A percentile compares a stretch with the other conserved stretches of the same genome.
These are phyloP conservation scores for Marasmius sp. DNA, from an alignment of 1,284 basidiomycete species.

Conservation along the genomic window DNA sequence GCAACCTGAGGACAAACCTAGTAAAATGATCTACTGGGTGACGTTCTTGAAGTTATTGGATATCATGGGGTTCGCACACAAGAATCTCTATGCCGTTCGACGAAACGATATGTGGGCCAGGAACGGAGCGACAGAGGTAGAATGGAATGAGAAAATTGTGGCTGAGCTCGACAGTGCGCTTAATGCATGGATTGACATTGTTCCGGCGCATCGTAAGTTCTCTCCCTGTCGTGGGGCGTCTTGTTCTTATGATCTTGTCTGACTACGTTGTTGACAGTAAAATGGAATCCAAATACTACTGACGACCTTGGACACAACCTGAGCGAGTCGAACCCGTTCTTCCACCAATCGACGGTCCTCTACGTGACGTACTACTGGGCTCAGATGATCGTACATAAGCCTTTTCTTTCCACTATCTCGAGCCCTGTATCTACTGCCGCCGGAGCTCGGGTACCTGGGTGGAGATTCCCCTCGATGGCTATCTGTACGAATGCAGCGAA, in stretches of 20 bases:
- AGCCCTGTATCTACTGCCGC: conserved; percentile 23
- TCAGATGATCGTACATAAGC: conserved; percentile 50
- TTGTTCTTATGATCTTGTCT: neutral
- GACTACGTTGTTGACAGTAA: conserved; percentile 21
- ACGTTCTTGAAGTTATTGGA: conserved; percentile 5
- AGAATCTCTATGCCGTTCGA: neutral
- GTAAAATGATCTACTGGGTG: conserved; percentile 1
- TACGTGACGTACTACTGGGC: conserved; percentile 47
- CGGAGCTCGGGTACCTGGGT: conserved; percentile 20
- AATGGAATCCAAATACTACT: conserved; percentile 40
- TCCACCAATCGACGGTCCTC: conserved; percentile 46
- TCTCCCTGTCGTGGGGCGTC: neutral
- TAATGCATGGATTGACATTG: conserved; percentile 10
- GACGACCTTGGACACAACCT: conserved; percentile 12
- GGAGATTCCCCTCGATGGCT: conserved; percentile 42
- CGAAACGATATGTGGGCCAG: too few species aligned
- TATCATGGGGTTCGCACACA: conserved; percentile 10
- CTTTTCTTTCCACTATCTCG: conserved; percentile 26
- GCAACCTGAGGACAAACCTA: conserved; percentile 11
- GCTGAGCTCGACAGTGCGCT: conserved; percentile 8
- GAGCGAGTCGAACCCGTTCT: conserved; percentile 34
- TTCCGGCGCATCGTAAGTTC: conserved; percentile 9
- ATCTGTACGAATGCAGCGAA: conserved; percentile 53
- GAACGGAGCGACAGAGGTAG: neutral
- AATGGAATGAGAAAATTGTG: conserved; percentile 8